Evolutionary conservation across 2,329 filamentous ascomycete species (phyloP).

Genomic region (Fusarium luffae): DNA sequence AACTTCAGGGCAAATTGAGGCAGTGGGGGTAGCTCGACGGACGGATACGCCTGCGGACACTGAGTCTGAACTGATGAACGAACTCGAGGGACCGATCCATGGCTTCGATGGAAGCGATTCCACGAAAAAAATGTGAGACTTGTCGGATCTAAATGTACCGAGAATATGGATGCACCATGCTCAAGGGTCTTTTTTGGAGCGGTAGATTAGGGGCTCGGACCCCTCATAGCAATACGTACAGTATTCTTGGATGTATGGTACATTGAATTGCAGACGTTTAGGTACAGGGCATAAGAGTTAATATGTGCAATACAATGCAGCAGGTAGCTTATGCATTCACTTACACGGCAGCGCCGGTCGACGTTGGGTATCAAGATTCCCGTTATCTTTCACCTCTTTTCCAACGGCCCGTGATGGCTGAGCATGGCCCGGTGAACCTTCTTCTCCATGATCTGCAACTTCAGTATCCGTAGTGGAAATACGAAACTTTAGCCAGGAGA

Average conservation of each 20-base stretch:
- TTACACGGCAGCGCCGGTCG: slow-evolving; percentile 18
- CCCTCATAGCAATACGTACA: not conserved
- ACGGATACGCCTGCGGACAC: not conserved
- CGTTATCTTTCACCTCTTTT: slow-evolving; percentile 40
- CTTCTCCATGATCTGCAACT: slow-evolving; percentile 35
- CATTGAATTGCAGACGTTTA: not conserved
- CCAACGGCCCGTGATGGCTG: slow-evolving; percentile 32
- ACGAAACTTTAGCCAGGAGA: not conserved
- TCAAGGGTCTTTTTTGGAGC: not conserved
- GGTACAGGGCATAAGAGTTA: not conserved
- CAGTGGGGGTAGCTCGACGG: not conserved
- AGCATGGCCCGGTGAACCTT: slow-evolving; percentile 29
- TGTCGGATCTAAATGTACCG: slow-evolving; percentile 10
- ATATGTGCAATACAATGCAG: not conserved
- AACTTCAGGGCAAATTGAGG: not conserved
- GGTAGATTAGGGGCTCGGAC: slow-evolving; percentile 17
- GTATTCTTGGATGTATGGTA: not conserved
- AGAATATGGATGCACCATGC: slow-evolving; percentile 9
- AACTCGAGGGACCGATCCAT: not conserved
- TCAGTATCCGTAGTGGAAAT: not conserved
- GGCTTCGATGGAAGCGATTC: not conserved
- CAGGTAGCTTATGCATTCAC: slow-evolving; percentile 10
- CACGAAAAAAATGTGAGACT: slow-evolving; percentile 9
- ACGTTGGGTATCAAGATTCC: slow-evolving; percentile 38
- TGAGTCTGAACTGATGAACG: not conserved